phyloP scores from a whole-genome alignment of 148 eudicot genomes.

The Vaccinium corymbosum region DNA sequence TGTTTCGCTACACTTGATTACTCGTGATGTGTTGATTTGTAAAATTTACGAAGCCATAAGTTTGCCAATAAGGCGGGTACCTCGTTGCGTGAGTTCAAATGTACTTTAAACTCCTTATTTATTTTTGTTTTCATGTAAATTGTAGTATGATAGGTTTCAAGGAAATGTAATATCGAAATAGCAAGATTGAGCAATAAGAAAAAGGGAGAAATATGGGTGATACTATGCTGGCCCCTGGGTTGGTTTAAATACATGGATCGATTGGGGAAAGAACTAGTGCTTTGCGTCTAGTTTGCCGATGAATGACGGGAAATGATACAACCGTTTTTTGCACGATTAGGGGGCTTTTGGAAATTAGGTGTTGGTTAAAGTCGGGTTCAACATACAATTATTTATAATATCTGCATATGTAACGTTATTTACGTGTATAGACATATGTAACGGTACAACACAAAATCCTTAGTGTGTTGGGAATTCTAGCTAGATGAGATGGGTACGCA shows the following conservation, averaged over 20 bases:
- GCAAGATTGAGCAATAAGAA: background rate
- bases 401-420: background rate
- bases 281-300: background rate
- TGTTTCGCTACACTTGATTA: background rate
- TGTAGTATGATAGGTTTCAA: conserved; percentile 2
- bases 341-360: background rate
- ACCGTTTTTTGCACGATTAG: background rate
- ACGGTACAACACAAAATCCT: background rate
- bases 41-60: background rate
- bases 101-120: too few species aligned
- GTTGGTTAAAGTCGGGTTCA: background rate
- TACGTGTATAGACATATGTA: background rate
- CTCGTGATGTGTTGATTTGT: background rate
- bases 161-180: background rate
- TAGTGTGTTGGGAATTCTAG: background rate
- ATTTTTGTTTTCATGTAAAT: background rate
- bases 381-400: background rate
- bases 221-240: background rate
- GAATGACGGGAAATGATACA: background rate
- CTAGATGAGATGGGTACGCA: background rate
- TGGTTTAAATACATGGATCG: background rate
- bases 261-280: background rate
- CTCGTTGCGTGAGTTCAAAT: background rate
- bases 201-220: background rate
- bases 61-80: background rate